Evolutionary conservation across 2,329 filamentous ascomycete species (phyloP).

Genomic region (Delphinella strobiligena): DNA sequence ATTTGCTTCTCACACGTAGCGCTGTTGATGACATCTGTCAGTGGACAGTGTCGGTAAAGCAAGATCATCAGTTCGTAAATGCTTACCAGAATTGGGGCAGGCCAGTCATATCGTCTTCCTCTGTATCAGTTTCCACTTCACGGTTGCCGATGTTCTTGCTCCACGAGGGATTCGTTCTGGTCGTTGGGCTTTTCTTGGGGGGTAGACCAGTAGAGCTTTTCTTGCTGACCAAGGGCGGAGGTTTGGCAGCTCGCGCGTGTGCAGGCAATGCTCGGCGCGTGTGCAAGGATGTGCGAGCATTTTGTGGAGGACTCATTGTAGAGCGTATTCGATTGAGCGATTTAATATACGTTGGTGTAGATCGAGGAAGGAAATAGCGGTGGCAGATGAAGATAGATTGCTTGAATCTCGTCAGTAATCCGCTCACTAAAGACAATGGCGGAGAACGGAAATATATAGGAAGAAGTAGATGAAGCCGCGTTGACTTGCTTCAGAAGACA

Average conservation of each 20-base stretch:
- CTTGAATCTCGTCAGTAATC: background rate
- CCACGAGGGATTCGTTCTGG: slow-evolving; percentile 1
- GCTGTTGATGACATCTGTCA: slow-evolving; percentile 23
- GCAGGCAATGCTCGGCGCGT: slow-evolving; percentile 16
- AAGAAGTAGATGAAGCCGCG: too few species aligned
- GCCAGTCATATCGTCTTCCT: slow-evolving; percentile 39
- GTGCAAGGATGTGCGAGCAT: slow-evolving; percentile 16
- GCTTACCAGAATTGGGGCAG: slow-evolving; percentile 42
- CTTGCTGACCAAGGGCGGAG: slow-evolving; percentile 11
- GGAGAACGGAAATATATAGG: too few species aligned
- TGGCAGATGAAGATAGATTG: background rate
- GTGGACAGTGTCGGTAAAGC: too few species aligned
- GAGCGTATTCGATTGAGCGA: too few species aligned
- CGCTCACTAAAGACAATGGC: too few species aligned
- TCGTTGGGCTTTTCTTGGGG: slow-evolving; percentile 5
- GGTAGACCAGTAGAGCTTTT: slow-evolving; percentile 5
- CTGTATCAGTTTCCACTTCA: slow-evolving; percentile 20
- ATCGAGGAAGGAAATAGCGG: too few species aligned
- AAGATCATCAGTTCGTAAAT: too few species aligned
- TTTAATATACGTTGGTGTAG: too few species aligned
- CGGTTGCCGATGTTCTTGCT: slow-evolving; percentile 12
- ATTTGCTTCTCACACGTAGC: slow-evolving; percentile 56
- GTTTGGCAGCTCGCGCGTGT: slow-evolving; percentile 15
- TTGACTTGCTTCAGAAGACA: too few species aligned
- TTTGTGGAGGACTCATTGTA: slow-evolving; percentile 15